A percentile compares a stretch with the other conserved stretches of the same genome.
These are phyloP conservation scores for Penicillium dipodomyicola DNA, from an alignment of 495 filamentous ascomycete genomes.

Conservation along the genomic window DNA sequence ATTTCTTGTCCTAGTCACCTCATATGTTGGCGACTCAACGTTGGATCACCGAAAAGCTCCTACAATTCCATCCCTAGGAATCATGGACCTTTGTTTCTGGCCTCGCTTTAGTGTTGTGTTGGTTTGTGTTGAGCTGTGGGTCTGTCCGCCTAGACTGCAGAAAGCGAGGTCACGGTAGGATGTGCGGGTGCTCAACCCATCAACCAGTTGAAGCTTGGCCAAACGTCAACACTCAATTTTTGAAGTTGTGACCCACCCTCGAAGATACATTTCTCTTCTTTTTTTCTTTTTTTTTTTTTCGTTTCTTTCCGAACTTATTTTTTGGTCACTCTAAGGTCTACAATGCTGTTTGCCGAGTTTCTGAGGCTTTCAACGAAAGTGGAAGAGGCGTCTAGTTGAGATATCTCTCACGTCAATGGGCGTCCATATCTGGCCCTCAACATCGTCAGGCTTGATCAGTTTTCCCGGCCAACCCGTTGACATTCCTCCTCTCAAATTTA, in stretches of 20 bases:
- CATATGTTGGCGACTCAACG: not conserved
- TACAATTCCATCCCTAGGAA: slow-evolving; percentile 2
- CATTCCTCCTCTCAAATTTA: not conserved
- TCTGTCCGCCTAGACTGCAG: too few relatives aligned
- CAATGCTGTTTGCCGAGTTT: too few relatives aligned
- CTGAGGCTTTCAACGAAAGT: too few relatives aligned
- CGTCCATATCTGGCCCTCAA: slow-evolving; percentile 7
- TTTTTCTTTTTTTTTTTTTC: too few relatives aligned
- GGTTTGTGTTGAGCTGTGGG: too few relatives aligned
- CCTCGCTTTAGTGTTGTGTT: too few relatives aligned
- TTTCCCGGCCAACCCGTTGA: not conserved
- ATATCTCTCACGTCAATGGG: not conserved
- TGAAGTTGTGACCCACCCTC: slow-evolving; percentile 5
- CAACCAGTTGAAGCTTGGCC: too few relatives aligned
- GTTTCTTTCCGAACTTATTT: too few relatives aligned
- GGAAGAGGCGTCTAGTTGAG: slow-evolving; percentile 7
- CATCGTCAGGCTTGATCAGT: slow-evolving; percentile 1
- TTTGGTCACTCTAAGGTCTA: too few relatives aligned
- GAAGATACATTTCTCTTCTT: not conserved
- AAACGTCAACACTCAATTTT: not conserved
- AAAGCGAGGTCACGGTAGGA: too few relatives aligned
- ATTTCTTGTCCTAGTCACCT: too few relatives aligned
- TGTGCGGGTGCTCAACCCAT: too few relatives aligned
- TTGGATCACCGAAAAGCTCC: slow-evolving; percentile 1
- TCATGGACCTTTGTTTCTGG: not conserved